Evolutionary conservation across 192 early-diverging fungal genomes (phyloP).

Genomic region (Entophlyctis luteolus): DNA sequence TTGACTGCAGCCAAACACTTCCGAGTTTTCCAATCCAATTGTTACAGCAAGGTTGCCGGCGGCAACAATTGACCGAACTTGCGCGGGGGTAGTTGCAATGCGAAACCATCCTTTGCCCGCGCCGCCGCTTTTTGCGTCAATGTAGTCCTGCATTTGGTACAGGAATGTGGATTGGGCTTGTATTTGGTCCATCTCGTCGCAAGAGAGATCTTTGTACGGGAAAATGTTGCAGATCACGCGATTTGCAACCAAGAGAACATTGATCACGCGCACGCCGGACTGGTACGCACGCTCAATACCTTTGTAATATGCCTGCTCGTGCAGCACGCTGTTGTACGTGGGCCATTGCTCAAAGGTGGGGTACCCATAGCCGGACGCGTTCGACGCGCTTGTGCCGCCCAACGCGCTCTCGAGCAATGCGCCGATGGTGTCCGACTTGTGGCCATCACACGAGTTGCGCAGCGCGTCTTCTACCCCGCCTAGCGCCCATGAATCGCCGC

Average conservation of each 20-base stretch:
- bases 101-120: neutral
- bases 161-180: neutral
- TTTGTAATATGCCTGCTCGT: neutral
- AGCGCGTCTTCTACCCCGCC: neutral
- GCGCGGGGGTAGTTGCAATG: neutral
- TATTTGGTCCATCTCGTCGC: neutral
- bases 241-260: neutral
- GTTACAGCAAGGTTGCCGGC: neutral
- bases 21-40: neutral
- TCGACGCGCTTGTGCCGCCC: neutral
- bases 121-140: neutral
- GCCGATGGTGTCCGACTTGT: neutral
- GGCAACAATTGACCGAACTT: neutral
- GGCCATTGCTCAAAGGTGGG: neutral
- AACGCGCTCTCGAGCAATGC: neutral
- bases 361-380: neutral
- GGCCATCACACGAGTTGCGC: neutral
- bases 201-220: neutral
- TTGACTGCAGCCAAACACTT: neutral
- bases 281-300: neutral
- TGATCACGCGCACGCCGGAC: neutral
- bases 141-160: neutral
- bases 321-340: neutral
- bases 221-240: neutral
- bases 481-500: neutral